Percentiles rank a stretch among this genome's conserved stretches.
Conservation (phyloP, 805 yeast species). For the Kodamaea kaohsiungensis region DNA sequence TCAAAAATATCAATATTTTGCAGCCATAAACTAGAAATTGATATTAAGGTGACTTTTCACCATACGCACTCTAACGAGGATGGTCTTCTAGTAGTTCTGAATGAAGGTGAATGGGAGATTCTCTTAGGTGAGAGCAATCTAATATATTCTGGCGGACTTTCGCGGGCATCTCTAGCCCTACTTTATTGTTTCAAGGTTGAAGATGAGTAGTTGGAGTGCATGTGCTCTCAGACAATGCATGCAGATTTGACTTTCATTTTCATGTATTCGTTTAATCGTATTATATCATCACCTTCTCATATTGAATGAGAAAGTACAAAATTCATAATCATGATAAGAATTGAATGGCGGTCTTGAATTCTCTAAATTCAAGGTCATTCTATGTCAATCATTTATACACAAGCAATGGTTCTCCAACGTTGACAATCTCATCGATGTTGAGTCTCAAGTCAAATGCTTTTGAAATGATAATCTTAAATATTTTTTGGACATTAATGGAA, state of each 20-base stretch:
- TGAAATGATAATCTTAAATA: slow-evolving; percentile 85
- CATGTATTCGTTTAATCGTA: not conserved
- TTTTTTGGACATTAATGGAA: slow-evolving; percentile 90
- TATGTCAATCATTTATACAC: slow-evolving; percentile 47
- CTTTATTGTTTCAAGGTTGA: no score
- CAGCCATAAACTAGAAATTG: not conserved
- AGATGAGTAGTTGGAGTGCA: not conserved
- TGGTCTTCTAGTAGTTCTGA: not conserved
- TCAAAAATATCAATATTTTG: not conserved
- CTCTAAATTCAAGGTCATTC: not conserved
- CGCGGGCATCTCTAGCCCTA: no score
- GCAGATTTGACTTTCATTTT: slow-evolving; percentile 1
- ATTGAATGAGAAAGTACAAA: not conserved
- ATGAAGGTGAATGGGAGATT: not conserved
- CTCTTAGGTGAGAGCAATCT: not conserved
- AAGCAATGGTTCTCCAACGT: slow-evolving; percentile 89
- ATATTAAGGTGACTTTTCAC: not conserved
- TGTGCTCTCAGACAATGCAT: not conserved
- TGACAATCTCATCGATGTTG: slow-evolving; percentile 78
- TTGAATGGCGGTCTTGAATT: not conserved
- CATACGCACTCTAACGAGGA: not conserved
- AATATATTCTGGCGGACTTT: not conserved
- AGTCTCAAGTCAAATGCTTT: slow-evolving; percentile 86
- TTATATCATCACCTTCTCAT: not conserved
- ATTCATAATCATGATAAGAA: not conserved